Conservation (phyloP, 2,329 filamentous ascomycete genomes). For the Pseudogymnoascus sp. region DNA sequence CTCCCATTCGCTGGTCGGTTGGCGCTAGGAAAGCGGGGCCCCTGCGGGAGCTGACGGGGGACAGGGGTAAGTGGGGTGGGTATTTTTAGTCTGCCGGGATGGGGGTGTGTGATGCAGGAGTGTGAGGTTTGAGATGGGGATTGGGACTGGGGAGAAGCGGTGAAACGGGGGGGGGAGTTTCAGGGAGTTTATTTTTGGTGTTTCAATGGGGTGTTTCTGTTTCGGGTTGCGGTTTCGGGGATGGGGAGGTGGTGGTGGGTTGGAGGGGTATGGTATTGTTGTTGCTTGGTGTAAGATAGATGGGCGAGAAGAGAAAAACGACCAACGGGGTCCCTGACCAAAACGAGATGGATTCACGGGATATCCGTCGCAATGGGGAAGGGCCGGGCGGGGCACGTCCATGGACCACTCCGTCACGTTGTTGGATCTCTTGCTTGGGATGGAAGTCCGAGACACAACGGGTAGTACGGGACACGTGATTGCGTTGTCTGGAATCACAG, state of each 20-base stretch:
- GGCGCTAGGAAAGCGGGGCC: neutral
- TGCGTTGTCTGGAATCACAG: neutral
- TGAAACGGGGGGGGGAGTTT: neutral
- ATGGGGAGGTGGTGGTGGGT: neutral
- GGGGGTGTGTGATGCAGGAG: neutral
- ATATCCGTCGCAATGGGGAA: neutral
- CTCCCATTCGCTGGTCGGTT: neutral
- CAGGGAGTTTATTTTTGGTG: neutral
- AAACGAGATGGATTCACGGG: neutral
- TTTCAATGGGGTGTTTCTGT: neutral
- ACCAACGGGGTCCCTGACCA: neutral
- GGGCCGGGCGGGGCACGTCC: neutral
- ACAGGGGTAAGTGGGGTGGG: neutral
- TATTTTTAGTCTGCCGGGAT: neutral
- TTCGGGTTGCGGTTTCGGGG: neutral
- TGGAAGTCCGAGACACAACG: slow-evolving; percentile 1
- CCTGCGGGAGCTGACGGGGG: neutral
- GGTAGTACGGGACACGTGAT: neutral
- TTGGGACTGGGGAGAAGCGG: too few relatives aligned
- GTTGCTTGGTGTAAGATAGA: too few relatives aligned
- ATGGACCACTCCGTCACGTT: neutral
- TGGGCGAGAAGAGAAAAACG: neutral
- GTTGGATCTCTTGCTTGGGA: neutral
- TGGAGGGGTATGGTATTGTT: too few relatives aligned
- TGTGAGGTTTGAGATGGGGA: neutral